A percentile compares a stretch with the other conserved stretches of the same genome.
Evolutionary conservation across 2,329 filamentous ascomycete genomes (phyloP).

Genomic region (Colletotrichum sp.): DNA sequence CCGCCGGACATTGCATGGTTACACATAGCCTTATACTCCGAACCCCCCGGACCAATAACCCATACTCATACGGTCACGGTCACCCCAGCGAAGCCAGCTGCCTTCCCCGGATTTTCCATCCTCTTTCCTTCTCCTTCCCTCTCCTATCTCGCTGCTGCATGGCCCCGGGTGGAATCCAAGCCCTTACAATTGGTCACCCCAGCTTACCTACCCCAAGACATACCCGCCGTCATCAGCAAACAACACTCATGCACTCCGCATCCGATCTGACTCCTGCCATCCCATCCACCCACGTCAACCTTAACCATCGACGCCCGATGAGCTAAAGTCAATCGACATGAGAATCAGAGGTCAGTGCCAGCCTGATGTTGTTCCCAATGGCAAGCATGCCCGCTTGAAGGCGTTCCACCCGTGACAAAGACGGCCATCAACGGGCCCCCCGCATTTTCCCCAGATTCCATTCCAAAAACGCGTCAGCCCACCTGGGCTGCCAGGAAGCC

Average conservation of each 20-base stretch:
- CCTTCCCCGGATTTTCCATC: background rate
- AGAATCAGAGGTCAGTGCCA: background rate
- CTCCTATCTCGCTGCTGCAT: background rate
- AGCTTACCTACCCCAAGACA: background rate
- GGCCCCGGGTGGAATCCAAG: background rate
- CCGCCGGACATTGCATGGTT: background rate
- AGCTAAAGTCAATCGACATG: background rate
- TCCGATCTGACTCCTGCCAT: background rate
- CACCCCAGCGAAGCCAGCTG: background rate
- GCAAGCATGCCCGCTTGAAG: background rate
- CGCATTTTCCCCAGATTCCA: constrained; percentile 16
- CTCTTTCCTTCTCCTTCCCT: background rate
- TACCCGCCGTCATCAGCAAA: background rate
- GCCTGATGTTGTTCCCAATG: background rate
- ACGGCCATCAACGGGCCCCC: background rate
- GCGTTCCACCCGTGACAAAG: background rate
- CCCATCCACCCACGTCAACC: background rate
- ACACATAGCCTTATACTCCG: background rate
- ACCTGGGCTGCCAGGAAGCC: background rate
- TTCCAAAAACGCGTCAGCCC: background rate
- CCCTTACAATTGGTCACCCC: background rate
- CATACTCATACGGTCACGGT: no score
- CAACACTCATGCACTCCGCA: background rate
- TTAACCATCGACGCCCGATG: background rate
- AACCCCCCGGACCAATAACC: background rate